Base-by-base conservation (phyloP, 2,329 filamentous ascomycete species). In the Leptoxyphium fumago region DNA sequence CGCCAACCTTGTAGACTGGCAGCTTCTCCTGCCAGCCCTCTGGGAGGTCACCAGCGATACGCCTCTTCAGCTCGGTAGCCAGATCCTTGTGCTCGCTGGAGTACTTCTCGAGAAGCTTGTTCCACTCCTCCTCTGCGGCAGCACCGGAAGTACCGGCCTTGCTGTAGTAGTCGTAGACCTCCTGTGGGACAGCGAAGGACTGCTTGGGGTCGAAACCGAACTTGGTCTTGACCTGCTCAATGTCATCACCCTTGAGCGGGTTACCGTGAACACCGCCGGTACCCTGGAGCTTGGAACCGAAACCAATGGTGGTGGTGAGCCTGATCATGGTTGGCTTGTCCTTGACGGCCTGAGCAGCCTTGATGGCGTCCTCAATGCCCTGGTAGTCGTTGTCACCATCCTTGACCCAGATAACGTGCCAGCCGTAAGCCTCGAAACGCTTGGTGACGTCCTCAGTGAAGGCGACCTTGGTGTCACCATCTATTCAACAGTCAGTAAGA, bases 311-410 rank as follows among this genome's bases (percentile, higher is more conserved):
- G 63, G 91, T 98, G 64, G 80, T 87, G 58, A 98, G 79, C 75
- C 94, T 88, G 75, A 98, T 95, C 61, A 98, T 72, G 49, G 88
- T 83, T 52, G 91, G 91, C 82, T 96, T 98, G 76, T 96, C 78
- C 67, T 79, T 96, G 68, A 93, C 83, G 53, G 80, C 72, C 73
- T 89, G 80, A 65, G 80, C 83, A 71, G 84, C 77, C 67, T 80
- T 77, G 66, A 98, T 84, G 57, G 91, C 91, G 50, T 75, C 78
- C 72, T 94, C 87, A 49, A 98, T 96, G 61, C 67, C 79, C 54
- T 80, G 81, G 46, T 95, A 79, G 69, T 96, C 86, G 64, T 77
- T 67, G 74, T 98, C 84, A 67, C 91, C 91, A 59, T 96, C 79
- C 58, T 80, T 72, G 64, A 98, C 88, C 64, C 75, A 74, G 62